A percentile compares a stretch with the other conserved stretches of the same genome.
These are phyloP conservation scores for Elsinoe ampelina DNA, from an alignment of 2,329 filamentous ascomycete genomes.

Conservation along the genomic window DNA sequence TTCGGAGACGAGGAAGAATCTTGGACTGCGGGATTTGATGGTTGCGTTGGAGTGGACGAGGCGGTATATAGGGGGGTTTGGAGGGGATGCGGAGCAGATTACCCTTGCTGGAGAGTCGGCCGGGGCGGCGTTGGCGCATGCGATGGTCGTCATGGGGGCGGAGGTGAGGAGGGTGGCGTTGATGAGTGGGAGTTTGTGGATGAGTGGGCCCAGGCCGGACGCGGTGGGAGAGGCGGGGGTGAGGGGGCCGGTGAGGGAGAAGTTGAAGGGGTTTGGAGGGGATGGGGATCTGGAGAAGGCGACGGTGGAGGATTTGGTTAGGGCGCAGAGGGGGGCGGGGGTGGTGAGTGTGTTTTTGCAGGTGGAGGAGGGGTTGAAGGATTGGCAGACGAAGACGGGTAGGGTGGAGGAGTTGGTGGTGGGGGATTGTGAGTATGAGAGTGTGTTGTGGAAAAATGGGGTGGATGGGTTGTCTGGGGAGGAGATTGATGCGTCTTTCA, in stretches of 20 bases:
- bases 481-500: constrained; percentile 30
- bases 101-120: constrained; percentile 40
- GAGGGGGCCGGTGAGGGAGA: constrained; percentile 22
- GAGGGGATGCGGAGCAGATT: constrained; percentile 29
- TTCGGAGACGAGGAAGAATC: constrained; percentile 27
- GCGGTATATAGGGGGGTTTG: constrained; percentile 28
- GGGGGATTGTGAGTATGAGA: constrained; percentile 36
- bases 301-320: constrained; percentile 25
- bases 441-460: constrained; percentile 38
- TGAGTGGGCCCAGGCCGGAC: constrained; percentile 35
- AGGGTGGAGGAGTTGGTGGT: constrained; percentile 32
- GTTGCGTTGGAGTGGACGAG: constrained; percentile 29
- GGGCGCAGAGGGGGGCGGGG: constrained; percentile 29
- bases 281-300: constrained; percentile 24
- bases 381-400: constrained; percentile 31
- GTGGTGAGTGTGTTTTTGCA: constrained; percentile 37
- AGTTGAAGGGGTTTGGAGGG: constrained; percentile 17
- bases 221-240: constrained; percentile 25
- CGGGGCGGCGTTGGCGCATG: constrained; percentile 38
- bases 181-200: constrained; percentile 35
- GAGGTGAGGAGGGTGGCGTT: constrained; percentile 30
- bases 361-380: constrained; percentile 28
- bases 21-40: constrained; percentile 21
- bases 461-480: constrained; percentile 30
- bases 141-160: constrained; percentile 30